phyloP scores from a whole-genome alignment of 2,329 filamentous ascomycete species.

The Verticillium klebahnii region DNA sequence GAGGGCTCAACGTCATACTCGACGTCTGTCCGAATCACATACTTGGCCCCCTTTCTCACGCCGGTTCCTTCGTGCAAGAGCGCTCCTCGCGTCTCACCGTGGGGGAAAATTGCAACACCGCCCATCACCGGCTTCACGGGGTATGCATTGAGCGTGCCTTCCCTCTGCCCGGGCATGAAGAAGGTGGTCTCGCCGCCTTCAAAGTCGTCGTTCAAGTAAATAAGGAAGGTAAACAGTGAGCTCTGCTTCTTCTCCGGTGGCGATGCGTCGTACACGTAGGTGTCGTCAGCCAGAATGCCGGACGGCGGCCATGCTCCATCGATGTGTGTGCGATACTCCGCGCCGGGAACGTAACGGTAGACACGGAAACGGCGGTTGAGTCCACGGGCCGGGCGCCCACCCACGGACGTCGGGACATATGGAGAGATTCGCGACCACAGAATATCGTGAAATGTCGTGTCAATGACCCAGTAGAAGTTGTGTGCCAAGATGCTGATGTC shows the following conservation, averaged over 20 bases:
- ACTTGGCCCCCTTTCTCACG: slow-evolving; percentile 61
- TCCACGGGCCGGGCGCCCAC: slow-evolving; percentile 54
- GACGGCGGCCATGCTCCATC: slow-evolving; percentile 71
- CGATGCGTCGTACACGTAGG: slow-evolving; percentile 64
- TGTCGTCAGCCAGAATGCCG: slow-evolving; percentile 51
- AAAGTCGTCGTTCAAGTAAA: slow-evolving; percentile 69
- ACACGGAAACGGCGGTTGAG: slow-evolving; percentile 68
- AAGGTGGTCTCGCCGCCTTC: slow-evolving; percentile 68
- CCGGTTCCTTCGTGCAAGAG: slow-evolving; percentile 67
- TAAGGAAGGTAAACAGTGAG: slow-evolving; percentile 63
- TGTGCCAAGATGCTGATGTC: slow-evolving; percentile 63
- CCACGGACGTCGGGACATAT: slow-evolving; percentile 51
- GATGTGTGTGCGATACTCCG: slow-evolving; percentile 68
- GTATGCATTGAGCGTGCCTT: slow-evolving; percentile 66
- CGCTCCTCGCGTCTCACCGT: slow-evolving; percentile 62
- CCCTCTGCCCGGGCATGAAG: slow-evolving; percentile 59
- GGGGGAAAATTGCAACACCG: slow-evolving; percentile 63
- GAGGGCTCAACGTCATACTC: slow-evolving; percentile 57
- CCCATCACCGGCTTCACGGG: slow-evolving; percentile 66
- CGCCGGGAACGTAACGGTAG: slow-evolving; percentile 68
- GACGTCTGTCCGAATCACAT: slow-evolving; percentile 67
- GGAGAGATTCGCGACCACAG: slow-evolving; percentile 58
- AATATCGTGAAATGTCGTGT: slow-evolving; percentile 56
- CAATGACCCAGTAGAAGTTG: slow-evolving; percentile 71
- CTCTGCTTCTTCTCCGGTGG: slow-evolving; percentile 56